A percentile compares a stretch with the other conserved stretches of the same genome.
These are phyloP conservation scores for Apostasia shenzhenica DNA, from an alignment of 106 monocot genomes.

Conservation along the genomic window DNA sequence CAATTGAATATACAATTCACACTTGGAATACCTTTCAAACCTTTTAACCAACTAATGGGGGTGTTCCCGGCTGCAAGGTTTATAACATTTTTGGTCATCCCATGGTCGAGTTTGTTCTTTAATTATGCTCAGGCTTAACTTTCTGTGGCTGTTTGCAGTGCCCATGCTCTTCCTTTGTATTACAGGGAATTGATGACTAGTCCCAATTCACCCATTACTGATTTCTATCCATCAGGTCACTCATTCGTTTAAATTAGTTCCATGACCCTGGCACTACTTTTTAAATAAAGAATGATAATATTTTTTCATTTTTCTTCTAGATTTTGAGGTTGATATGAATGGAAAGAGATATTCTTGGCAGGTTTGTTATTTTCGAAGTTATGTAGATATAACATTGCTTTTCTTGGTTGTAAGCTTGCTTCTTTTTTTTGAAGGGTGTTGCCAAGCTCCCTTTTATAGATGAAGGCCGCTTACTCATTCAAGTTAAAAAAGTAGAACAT, in stretches of 20 bases:
- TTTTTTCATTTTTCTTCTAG: constrained; percentile 26
- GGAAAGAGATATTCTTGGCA: constrained; percentile 98
- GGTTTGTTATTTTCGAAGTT: constrained; percentile 33
- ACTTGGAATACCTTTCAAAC: constrained; percentile 85
- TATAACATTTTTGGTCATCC: background rate
- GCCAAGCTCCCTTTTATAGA: constrained; percentile 97
- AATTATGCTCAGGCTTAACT: constrained; percentile 1
- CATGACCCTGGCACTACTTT: background rate
- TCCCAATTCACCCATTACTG: constrained; percentile 77
- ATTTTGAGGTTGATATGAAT: constrained; percentile 99
- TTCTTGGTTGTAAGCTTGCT: constrained; percentile 1
- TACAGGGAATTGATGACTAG: constrained; percentile 84
- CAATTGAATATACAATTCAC: constrained; percentile 56
- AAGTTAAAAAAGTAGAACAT: constrained; percentile 84
- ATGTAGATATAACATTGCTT: background rate
- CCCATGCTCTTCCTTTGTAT: constrained; percentile 82
- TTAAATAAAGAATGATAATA: background rate
- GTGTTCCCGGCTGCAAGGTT: constrained; percentile 99
- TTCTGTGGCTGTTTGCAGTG: constrained; percentile 40
- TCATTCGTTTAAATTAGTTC: constrained; percentile 1
- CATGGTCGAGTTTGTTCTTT: background rate
- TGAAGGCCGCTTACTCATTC: constrained; percentile 71
- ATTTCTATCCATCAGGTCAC: constrained; percentile 92
- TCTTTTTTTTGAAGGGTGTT: constrained; percentile 45
- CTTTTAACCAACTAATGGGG: constrained; percentile 92